Conservation (phyloP, 2,329 filamentous ascomycete species). For the Verticillium longisporum region DNA sequence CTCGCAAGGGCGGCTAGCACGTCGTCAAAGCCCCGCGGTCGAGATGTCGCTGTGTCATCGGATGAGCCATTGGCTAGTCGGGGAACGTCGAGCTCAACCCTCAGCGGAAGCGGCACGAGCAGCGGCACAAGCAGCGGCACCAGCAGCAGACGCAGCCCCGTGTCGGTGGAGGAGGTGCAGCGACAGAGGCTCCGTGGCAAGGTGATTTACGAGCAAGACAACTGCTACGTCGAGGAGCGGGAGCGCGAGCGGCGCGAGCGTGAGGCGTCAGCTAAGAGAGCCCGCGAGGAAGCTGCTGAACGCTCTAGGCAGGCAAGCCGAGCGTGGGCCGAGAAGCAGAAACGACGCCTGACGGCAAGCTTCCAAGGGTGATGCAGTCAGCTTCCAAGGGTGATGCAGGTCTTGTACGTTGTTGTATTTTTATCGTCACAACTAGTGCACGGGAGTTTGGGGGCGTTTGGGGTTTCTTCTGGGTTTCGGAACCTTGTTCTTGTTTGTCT, state of each 20-base stretch:
- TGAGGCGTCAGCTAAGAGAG: conserved; percentile 45
- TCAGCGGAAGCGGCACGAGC: conserved; percentile 20
- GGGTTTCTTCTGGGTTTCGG: not conserved
- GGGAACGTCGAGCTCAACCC: conserved; percentile 38
- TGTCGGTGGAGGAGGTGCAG: conserved; percentile 43
- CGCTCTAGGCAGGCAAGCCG: conserved; percentile 51
- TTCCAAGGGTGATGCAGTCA: no score
- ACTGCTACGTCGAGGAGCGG: conserved; percentile 35
- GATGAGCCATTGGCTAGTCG: conserved; percentile 19
- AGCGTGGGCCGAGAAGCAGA: conserved; percentile 56
- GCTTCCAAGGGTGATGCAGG: not conserved
- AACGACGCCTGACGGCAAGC: conserved; percentile 14
- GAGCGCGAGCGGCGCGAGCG: conserved; percentile 48
- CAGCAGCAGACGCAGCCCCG: conserved; percentile 36
- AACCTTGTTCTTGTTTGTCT: not conserved
- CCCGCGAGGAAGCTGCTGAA: conserved; percentile 55
- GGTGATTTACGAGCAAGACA: conserved; percentile 48
- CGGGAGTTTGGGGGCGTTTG: not conserved
- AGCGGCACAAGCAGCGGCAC: conserved; percentile 12
- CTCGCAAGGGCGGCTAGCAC: not conserved
- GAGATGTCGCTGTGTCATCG: conserved; percentile 1
- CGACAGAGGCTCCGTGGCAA: conserved; percentile 46
- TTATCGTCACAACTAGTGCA: not conserved
- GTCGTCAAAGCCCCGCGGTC: conserved; percentile 7
- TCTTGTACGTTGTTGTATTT: not conserved